A percentile compares a stretch with the other conserved stretches of the same genome.
phyloP scores from a whole-genome alignment of 2,329 filamentous ascomycete genomes.

The Aulographum hederae region DNA sequence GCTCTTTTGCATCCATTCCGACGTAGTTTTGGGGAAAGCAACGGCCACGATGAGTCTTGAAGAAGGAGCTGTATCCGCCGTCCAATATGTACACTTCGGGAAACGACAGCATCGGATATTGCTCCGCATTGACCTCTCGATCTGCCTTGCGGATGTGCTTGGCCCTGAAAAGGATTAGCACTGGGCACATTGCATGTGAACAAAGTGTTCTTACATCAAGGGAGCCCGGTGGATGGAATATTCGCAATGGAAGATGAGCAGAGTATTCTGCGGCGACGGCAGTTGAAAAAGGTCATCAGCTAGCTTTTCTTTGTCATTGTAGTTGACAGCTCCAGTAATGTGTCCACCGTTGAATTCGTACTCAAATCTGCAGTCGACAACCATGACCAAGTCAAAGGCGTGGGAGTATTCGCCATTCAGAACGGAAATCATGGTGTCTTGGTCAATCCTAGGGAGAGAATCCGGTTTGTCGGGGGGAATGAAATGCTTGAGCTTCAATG shows the following conservation, averaged over 20 bases:
- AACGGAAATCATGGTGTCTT: slow-evolving; percentile 66
- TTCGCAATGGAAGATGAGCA: slow-evolving; percentile 92
- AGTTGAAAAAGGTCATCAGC: slow-evolving; percentile 57
- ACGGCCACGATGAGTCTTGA: slow-evolving; percentile 53
- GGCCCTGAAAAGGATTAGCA: slow-evolving; percentile 36
- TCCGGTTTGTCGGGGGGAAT: slow-evolving; percentile 63
- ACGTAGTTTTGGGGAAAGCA: slow-evolving; percentile 95
- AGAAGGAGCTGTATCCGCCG: slow-evolving; percentile 91
- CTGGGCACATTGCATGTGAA: too few species aligned
- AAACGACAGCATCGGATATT: slow-evolving; percentile 79
- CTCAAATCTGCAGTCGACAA: slow-evolving; percentile 95
- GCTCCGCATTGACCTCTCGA: slow-evolving; percentile 65
- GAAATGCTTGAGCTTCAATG: slow-evolving; percentile 68
- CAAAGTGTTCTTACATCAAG: slow-evolving; percentile 45
- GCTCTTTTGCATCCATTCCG: slow-evolving; percentile 85
- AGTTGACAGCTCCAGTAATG: slow-evolving; percentile 84
- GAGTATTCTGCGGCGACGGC: slow-evolving; percentile 48
- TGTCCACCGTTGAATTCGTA: slow-evolving; percentile 97
- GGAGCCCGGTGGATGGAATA: slow-evolving; percentile 94
- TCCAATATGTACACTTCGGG: slow-evolving; percentile 95
- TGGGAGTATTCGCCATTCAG: slow-evolving; percentile 69
- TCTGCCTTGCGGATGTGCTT: slow-evolving; percentile 83
- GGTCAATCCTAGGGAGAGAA: slow-evolving; percentile 71
- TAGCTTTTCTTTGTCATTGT: slow-evolving; percentile 87
- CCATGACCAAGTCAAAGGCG: slow-evolving; percentile 60